Base-by-base conservation (phyloP, 169 alveolate genomes). In the Plasmodium billcollinsi region DNA sequence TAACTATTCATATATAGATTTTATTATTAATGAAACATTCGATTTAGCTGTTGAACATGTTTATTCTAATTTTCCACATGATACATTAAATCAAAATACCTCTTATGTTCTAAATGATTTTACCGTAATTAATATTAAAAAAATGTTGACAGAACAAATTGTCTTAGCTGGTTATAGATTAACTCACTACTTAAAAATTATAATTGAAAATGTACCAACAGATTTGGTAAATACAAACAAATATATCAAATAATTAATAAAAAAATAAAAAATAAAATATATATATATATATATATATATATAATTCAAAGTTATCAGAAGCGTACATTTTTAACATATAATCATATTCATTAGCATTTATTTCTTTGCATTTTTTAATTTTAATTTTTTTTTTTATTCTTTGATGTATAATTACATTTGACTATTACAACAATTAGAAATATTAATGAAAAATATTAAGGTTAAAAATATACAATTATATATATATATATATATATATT, bases 91-190 rank as follows among this genome's bases (percentile, higher is more conserved):
- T 26, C 29, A 6, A 14, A 21, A 83, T 3, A 67, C 74, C 43
- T 0, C 73, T 14, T 83, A 83, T 61, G 18, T 14, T 45, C 1
- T 67, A 58, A 5, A 39, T 15, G 45, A 43, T 69, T 39, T 24
- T 69, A 11, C 20, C 43, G 73, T 69, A 49, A 9, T 33, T 39
- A 83, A 49, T 29, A 8, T 83, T 33, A 83, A 69, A 54, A 50
- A 83, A 83, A 21, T 56, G 20, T 43, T 83, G 29, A 69, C 69
- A 15, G 83, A 83, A 49, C 91, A 83, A 49, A 83, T 83, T 69
- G 91, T 18, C 29, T 61, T 83, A 24, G 91, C 67, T 18, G 91
- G 91, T 1, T 83, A 83, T 49, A 70, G 91, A 47, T 69, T 83
- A 58, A 49, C 69, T n/a, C 54, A 50, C n/a, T 83, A 69, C 52